Base-by-base conservation (phyloP, 2,329 filamentous ascomycete species). In the Pseudopyricularia cyperi region DNA sequence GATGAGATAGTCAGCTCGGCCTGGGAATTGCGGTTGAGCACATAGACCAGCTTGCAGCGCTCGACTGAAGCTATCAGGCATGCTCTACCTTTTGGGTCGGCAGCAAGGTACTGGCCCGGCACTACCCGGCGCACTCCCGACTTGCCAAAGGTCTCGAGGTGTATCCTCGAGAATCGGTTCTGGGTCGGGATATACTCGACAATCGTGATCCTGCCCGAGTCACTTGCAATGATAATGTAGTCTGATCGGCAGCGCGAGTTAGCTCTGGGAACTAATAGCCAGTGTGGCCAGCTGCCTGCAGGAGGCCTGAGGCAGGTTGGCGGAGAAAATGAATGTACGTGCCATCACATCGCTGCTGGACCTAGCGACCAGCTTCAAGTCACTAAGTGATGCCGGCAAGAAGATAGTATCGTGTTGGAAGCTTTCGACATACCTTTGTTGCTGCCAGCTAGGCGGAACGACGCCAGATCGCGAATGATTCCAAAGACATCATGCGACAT, bases 41-140 rank as follows among this genome's bases (percentile, higher is more conserved):
- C 91, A 69, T 98, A 99, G 59, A 98, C 93, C 53, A 99, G 85
- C 73, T 98, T 98, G 73, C 97, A 98, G 78, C 98, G 98, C 71
- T 99, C 94, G 52, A 91, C 78, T 5, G 90, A 91, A 9, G 93
- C 89, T 55, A 97, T 87, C 64, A 99, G 77, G 64, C 91, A 95
- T 52, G 94, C 94, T 71, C 93, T 82, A 52, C 93, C 93, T 68
- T 95, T 95, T 28, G 93, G 93, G 63, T 99, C 93, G 51, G 89
- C 88, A 7, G 91, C 93, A 28, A 99, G 79, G 63, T 96, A 98
- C 67, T 99, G 89, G 55, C 94, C 93, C 2, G 94, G 93, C 46
- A 98, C 81, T 35, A 97, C 91, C 61, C 93, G 83, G 53, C 94
- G 83, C 51, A 97, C 80, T 35, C 93, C 94, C 7, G 93, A 97